Base-by-base conservation (phyloP, 2,329 filamentous ascomycete species). In the Byssoonygena ceratinophila region DNA sequence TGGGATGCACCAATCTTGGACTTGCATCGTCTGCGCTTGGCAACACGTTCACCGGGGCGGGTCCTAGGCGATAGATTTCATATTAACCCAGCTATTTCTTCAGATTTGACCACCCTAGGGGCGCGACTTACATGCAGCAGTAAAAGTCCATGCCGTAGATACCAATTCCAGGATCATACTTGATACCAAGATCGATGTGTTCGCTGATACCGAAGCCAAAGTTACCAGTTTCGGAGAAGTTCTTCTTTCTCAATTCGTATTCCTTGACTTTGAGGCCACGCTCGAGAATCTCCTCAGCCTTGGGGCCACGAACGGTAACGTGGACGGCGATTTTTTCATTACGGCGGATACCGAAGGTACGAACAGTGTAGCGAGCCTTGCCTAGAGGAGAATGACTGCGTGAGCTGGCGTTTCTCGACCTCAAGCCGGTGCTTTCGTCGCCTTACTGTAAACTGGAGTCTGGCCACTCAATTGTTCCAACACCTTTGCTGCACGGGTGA, bases 121-220 rank as follows among this genome's bases (percentile, higher is more conserved):
- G 43, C 4, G 14, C 11, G 3, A 58, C 79, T 75, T 67, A 82
- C 92, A 98, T 98, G 88, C 91, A 97, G 87, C 85, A 90, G 86
- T 96, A 98, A 80, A 98, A 98, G 80, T 98, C 92, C 92, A 98
- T 98, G 74, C 92, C 90, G 82, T 95, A 96, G 75, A 96, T 96
- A 84, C 90, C 90, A 67, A 96, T 96, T 61, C 82, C 85, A 61
- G 90, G 90, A 79, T 96, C 90, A 81, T 96, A 96, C 85, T 98
- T 98, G 87, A 98, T 98, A 71, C 92, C 92, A 69, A 98, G 82
- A 83, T 98, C 92, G 77, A 98, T 98, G 86, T 98, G 92, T 81
- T 98, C 92, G 79, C 82, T 89, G 81, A 98, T 98, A 81, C 92
- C 92, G 83, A 98, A 98, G 67, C 92, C 92, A 74, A 98, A 98